phyloP scores from a whole-genome alignment of 2,329 filamentous ascomycete species.

The Fusarium sp. region DNA sequence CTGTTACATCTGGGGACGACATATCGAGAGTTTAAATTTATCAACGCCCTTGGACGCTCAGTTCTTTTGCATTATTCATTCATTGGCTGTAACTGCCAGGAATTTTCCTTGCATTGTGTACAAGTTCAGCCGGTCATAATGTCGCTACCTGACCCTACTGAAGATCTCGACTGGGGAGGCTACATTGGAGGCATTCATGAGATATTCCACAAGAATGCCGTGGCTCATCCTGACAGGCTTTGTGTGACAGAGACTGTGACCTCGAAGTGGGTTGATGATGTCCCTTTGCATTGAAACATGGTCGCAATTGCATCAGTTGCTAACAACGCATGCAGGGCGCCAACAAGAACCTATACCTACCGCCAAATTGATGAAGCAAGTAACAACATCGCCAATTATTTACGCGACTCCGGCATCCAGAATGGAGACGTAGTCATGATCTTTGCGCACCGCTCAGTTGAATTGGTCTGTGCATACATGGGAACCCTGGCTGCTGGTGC shows the following conservation, averaged over 20 bases:
- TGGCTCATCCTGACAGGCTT: neutral
- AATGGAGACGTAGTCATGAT: slow-evolving; percentile 1
- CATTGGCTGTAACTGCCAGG: neutral
- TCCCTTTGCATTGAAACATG: neutral
- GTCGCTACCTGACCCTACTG: neutral
- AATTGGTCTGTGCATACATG: neutral
- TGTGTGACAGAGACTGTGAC: neutral
- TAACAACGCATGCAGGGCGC: neutral
- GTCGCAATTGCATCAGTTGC: neutral
- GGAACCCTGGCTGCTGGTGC: neutral
- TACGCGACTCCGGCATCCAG: neutral
- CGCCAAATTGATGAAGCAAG: neutral
- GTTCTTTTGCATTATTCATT: neutral
- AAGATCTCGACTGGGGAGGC: neutral
- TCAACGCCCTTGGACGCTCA: neutral
- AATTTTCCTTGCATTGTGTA: neutral
- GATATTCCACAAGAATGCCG: slow-evolving; percentile 7
- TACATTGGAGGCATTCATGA: neutral
- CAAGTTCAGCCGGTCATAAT: neutral
- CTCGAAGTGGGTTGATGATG: neutral
- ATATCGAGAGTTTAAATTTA: neutral
- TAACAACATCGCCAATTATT: neutral
- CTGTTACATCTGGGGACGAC: neutral
- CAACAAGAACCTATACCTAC: neutral
- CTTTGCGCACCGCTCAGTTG: neutral